phyloP scores from a whole-genome alignment of 1,284 basidiomycete genomes.

The Polyporus tsugae region DNA sequence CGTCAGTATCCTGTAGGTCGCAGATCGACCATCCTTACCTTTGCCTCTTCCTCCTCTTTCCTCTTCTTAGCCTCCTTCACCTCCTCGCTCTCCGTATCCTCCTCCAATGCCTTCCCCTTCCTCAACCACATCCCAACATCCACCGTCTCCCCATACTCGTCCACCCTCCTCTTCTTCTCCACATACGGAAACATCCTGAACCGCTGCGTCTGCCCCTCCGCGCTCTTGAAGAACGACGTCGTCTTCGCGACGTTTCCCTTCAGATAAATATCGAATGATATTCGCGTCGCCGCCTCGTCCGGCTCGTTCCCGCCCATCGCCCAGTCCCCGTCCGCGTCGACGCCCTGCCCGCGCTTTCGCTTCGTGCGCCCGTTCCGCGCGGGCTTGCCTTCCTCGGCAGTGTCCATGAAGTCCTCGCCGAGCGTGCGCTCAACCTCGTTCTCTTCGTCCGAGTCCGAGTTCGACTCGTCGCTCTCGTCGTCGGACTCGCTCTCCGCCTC shows the following conservation, averaged over 20 bases:
- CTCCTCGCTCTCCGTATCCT: constrained; percentile 86
- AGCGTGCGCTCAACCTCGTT: constrained; percentile 74
- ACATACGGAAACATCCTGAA: constrained; percentile 98
- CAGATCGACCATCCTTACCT: constrained; percentile 52
- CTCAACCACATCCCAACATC: constrained; percentile 95
- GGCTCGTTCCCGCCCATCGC: constrained; percentile 68
- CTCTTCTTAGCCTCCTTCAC: constrained; percentile 76
- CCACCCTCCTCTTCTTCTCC: constrained; percentile 91
- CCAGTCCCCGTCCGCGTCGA: constrained; percentile 60
- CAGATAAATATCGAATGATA: constrained; percentile 96
- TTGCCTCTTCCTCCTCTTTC: constrained; percentile 83
- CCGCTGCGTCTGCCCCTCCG: constrained; percentile 73
- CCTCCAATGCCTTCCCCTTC: constrained; percentile 88
- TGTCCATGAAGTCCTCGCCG: constrained; percentile 59
- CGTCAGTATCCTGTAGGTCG: constrained; percentile 17
- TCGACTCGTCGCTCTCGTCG: constrained; percentile 64
- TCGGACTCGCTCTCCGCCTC: constrained; percentile 74
- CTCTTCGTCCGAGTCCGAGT: constrained; percentile 69
- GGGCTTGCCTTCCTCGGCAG: constrained; percentile 38
- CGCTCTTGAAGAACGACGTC: constrained; percentile 85
- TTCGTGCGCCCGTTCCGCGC: constrained; percentile 22
- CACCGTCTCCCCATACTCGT: constrained; percentile 95
- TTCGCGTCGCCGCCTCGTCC: constrained; percentile 75
- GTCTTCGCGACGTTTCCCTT: constrained; percentile 91
- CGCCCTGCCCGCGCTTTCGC: constrained; percentile 55